Evolutionary conservation across 1,284 basidiomycete genomes (phyloP), one percentile per base, ranked within the genome.

Genomic region (Puccinia novopanici): DNA sequence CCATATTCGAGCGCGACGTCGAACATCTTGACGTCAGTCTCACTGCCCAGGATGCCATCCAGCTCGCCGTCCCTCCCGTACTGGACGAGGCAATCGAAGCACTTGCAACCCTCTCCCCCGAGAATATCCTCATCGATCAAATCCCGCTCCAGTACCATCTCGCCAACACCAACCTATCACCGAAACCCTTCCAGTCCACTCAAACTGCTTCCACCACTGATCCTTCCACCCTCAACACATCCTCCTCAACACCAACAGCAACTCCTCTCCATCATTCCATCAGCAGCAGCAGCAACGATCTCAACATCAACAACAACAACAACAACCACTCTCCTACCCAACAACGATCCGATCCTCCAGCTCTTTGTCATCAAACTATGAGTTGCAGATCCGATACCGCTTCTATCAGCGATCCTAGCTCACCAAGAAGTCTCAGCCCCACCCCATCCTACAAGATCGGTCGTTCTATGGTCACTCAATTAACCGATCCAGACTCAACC

Each of bases 1-100:
- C 74, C 6, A 75, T 75, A 13, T 75, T 75, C 48, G 74, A 75
- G 37, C 30, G 74, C 9, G 74, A 75, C 48, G 74, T 75, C 30
- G 57, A 75, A 50, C 13, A 61, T 15, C 30, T 75, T 30, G 74
- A 75, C 15, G 40, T 57, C 5, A 75, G 45, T 52, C 65, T 75
- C 2, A 75, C 74, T 17, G 74, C 74, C 15, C 74, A 75, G 34
- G 55, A 75, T 24, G 74, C 74, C 19, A 75, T 61, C 27, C 57
- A 75, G 34, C 57, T 75, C 9, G 74, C 74, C 15, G 57, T 75
- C 6, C 74, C 74, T 1, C 61, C 74, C 45, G 74, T 75, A 17
- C 57, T 75, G 42, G 74, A 75, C 19, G 74, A 75, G 48, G 74
- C 74, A 1, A 50, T 75, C 57, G 74, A 75, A 65, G 52, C 61